Percentiles rank a stretch among this genome's conserved stretches.
phyloP scores from a whole-genome alignment of 371 early-diverging fungal genomes.

The Mortierella sp. region DNA sequence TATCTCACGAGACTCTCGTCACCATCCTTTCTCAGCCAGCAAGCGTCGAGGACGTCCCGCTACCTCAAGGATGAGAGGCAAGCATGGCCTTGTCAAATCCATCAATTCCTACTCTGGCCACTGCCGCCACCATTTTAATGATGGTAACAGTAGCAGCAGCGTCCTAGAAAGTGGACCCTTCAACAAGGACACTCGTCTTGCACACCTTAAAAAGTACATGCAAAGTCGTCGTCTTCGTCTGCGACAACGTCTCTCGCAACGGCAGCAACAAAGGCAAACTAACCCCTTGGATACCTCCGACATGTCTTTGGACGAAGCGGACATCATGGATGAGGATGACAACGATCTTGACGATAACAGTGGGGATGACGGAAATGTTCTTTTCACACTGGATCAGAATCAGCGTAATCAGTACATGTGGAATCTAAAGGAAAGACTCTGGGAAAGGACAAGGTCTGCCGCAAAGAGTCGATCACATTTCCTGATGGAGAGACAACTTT shows the following conservation, averaged over 20 bases:
- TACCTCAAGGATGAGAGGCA: slow-evolving; percentile 33
- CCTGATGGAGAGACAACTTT: slow-evolving; percentile 38
- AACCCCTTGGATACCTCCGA: slow-evolving; percentile 22
- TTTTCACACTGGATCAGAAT: slow-evolving; percentile 15
- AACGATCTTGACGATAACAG: slow-evolving; percentile 3
- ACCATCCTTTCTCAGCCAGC: slow-evolving; percentile 6
- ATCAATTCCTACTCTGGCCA: slow-evolving; percentile 5
- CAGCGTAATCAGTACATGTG: slow-evolving; percentile 37
- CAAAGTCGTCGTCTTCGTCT: slow-evolving; percentile 39
- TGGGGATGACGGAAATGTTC: background rate
- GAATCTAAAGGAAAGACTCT: slow-evolving; percentile 36
- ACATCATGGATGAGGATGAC: slow-evolving; percentile 24
- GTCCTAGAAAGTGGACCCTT: background rate
- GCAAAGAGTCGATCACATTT: slow-evolving; percentile 38
- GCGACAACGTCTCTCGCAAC: slow-evolving; percentile 29
- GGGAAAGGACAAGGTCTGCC: slow-evolving; percentile 41
- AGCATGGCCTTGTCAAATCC: slow-evolving; percentile 26
- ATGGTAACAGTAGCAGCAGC: background rate
- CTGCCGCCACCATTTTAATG: slow-evolving; percentile 3
- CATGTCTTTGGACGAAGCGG: slow-evolving; percentile 35
- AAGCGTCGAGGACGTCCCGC: slow-evolving; percentile 34
- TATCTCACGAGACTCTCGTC: slow-evolving; percentile 16
- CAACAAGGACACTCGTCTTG: slow-evolving; percentile 22
- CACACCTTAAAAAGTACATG: slow-evolving; percentile 34
- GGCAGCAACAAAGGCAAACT: slow-evolving; percentile 7